Percentiles rank a stretch among this genome's conserved stretches.
These are phyloP conservation scores for Vaccinium macrocarpon DNA, from an alignment of 148 eudicot genomes.

Conservation along the genomic window DNA sequence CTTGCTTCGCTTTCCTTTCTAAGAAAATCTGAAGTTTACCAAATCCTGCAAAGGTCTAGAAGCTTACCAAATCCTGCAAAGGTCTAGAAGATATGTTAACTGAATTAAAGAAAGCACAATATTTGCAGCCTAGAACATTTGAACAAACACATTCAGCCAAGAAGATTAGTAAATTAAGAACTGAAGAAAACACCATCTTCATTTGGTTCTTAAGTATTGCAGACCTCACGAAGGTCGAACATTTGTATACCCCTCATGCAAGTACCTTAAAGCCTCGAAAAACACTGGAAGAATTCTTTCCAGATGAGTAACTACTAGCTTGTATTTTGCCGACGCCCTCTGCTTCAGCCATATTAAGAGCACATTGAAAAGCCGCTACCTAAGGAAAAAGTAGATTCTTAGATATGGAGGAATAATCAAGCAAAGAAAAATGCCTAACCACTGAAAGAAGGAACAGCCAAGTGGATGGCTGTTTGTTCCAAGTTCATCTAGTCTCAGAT, in stretches of 20 bases:
- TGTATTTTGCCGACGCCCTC: neutral
- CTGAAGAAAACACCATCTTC: neutral
- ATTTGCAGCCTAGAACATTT: neutral
- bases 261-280: neutral
- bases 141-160: neutral
- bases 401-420: neutral
- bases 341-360: neutral
- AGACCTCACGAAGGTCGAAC: neutral
- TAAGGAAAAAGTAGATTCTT: neutral
- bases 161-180: neutral
- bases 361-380: neutral
- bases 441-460: neutral
- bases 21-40: neutral
- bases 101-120: neutral
- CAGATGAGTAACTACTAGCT: neutral
- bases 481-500: neutral
- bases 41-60: neutral
- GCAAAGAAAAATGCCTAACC: neutral
- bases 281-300: neutral
- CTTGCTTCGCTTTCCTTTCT: neutral
- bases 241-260: neutral
- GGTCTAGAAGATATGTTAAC: neutral
- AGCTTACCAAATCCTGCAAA: neutral
- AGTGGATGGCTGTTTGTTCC: neutral
- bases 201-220: neutral